Conservation (phyloP, 345 rosid genomes). For the Arabis hirsuta region DNA sequence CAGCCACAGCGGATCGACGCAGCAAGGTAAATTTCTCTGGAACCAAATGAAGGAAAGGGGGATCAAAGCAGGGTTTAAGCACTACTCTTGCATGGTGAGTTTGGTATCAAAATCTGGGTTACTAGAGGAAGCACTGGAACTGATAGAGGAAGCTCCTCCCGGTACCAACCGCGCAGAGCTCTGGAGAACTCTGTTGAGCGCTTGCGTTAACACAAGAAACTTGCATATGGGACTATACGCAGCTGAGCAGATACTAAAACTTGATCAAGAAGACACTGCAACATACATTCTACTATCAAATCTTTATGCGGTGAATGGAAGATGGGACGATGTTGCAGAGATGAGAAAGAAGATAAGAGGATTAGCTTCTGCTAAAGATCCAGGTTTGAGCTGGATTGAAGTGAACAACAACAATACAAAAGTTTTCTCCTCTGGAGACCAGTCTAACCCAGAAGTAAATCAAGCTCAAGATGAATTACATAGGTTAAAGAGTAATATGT, state of each 20-base stretch:
- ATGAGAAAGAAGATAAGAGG: slow-evolving; percentile 69
- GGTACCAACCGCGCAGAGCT: slow-evolving; percentile 52
- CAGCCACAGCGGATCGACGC: slow-evolving; percentile 68
- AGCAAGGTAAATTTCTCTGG: slow-evolving; percentile 72
- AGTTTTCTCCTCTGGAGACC: slow-evolving; percentile 68
- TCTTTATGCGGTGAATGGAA: slow-evolving; percentile 68
- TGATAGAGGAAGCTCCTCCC: slow-evolving; percentile 52
- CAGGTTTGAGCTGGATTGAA: slow-evolving; percentile 89
- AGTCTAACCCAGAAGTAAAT: slow-evolving; percentile 46
- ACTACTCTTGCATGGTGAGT: slow-evolving; percentile 83
- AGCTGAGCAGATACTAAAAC: slow-evolving; percentile 62
- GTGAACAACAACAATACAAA: slow-evolving; percentile 53
- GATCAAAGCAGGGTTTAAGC: slow-evolving; percentile 64
- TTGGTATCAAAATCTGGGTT: slow-evolving; percentile 80
- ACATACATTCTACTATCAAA: slow-evolving; percentile 69
- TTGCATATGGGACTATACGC: slow-evolving; percentile 61
- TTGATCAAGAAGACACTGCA: slow-evolving; percentile 63
- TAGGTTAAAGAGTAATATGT: slow-evolving; percentile 58
- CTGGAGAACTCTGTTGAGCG: slow-evolving; percentile 85
- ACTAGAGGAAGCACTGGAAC: slow-evolving; percentile 60
- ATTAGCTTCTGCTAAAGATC: slow-evolving; percentile 59
- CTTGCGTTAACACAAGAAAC: slow-evolving; percentile 60
- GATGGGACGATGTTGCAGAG: slow-evolving; percentile 69
- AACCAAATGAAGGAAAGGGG: slow-evolving; percentile 57
- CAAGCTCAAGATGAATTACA: slow-evolving; percentile 54